phyloP scores from a whole-genome alignment of 371 early-diverging fungal genomes.

The Haplosporangium sp. region DNA sequence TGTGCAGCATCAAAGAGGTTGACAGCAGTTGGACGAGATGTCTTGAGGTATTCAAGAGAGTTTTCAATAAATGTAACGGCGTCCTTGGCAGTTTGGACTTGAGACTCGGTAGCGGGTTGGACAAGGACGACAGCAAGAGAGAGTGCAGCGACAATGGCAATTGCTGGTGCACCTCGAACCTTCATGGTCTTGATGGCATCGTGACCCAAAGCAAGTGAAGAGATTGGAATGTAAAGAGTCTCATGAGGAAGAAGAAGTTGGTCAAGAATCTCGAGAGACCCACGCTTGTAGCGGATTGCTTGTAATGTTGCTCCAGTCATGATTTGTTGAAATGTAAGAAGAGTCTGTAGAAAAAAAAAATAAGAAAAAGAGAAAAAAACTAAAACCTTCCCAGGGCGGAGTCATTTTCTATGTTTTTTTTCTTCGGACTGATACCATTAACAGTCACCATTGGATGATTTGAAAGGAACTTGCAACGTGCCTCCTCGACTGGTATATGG shows the following conservation, averaged over 20 bases:
- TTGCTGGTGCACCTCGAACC: conserved; percentile 95
- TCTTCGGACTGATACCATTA: conserved; percentile 7
- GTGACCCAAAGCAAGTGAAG: conserved; percentile 81
- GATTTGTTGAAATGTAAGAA: neutral
- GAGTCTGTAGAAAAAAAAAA: neutral
- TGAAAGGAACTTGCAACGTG: neutral
- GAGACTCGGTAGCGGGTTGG: conserved; percentile 14
- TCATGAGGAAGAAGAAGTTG: conserved; percentile 94
- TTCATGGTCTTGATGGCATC: conserved; percentile 95
- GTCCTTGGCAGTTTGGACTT: conserved; percentile 36
- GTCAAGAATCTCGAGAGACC: conserved; percentile 83
- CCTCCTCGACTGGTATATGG: neutral
- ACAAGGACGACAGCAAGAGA: conserved; percentile 88
- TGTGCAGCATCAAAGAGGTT: conserved; percentile 94
- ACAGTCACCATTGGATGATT: conserved; percentile 10
- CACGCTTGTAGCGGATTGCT: conserved; percentile 83
- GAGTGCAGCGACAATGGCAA: conserved; percentile 95
- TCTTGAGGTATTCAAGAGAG: conserved; percentile 84
- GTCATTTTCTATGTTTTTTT: conserved; percentile 10
- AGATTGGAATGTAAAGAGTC: conserved; percentile 80
- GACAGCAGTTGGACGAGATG: conserved; percentile 96
- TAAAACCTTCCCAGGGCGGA: neutral
- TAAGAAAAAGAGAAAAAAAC: neutral
- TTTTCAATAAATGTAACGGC: conserved; percentile 67
- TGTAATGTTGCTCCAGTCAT: conserved; percentile 67